Evolutionary conservation across 257 asterid genomes (phyloP), one percentile per base, ranked within the genome.

Genomic region (Anisodus tanguticus): DNA sequence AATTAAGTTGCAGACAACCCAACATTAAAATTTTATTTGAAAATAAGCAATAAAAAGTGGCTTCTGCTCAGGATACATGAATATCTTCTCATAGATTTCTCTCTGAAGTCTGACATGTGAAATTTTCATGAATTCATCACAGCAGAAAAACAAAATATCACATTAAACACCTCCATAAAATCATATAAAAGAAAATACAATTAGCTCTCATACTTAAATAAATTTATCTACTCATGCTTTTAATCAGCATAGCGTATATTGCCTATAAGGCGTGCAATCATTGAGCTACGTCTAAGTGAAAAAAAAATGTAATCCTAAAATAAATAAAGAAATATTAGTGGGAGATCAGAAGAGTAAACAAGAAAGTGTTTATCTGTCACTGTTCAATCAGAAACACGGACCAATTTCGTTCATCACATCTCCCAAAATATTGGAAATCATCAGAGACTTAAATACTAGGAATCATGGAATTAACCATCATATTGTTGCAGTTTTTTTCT

Each of bases 391-490:
- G 93, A 90, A 90, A 90, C 93, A 90, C 91, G 91, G 93, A 90
- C 91, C 93, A 90, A 86, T 55, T 84, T 1, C 80, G 49, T 78
- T 90, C 93, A 87, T 90, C 93, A 90, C 8, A 43, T 90, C 92
- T 85, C 88, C 88, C 79, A 63, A 79, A 31, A 69, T 4, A 8
- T 10, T 2, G 8, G 5, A 82, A 86, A 90, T 88, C 94, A 91
- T 90, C 92, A 90, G 94, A 91, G 92, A 90, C 94, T 91, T 90
- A 91, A 90, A 88, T 90, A 90, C 91, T 63, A 87, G 0, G 86
- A 91, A 90, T 91, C 94, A 90, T 82, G 91, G 86, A 45, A 83
- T 71, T 84, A 47, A 39, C 78, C 90, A 63, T 90, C 93, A 90
- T 88, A 89, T 90, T 88, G 92, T 89, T 89, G 91, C 93, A 90